Conservation (phyloP, 2,329 filamentous ascomycete genomes). For the Aschersonia sp. region DNA sequence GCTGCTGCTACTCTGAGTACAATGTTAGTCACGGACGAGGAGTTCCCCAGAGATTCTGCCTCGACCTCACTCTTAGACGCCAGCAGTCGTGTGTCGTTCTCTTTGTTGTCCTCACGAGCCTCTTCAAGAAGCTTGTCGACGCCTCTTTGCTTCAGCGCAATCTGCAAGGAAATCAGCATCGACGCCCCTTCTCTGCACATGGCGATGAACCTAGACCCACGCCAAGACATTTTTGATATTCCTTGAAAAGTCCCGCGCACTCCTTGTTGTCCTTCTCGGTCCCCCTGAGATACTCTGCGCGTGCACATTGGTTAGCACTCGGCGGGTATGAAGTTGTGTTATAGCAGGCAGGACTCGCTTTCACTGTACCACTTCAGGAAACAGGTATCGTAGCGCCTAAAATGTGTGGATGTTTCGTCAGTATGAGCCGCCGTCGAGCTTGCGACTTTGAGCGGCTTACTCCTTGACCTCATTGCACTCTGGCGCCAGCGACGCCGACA, state of each 20-base stretch:
- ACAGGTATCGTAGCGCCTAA: slow-evolving; percentile 86
- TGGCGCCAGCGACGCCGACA: slow-evolving; percentile 89
- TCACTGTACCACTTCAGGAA: slow-evolving; percentile 99
- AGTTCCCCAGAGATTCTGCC: background rate
- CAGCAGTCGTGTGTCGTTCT: slow-evolving; percentile 54
- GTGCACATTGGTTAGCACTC: background rate
- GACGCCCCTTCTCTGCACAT: background rate
- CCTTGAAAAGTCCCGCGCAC: slow-evolving; percentile 71
- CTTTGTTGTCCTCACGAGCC: slow-evolving; percentile 75
- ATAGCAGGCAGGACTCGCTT: slow-evolving; percentile 43
- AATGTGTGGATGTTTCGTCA: background rate
- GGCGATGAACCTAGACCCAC: slow-evolving; percentile 27
- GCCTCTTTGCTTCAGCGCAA: slow-evolving; percentile 72
- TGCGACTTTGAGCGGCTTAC: slow-evolving; percentile 33
- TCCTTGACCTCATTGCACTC: slow-evolving; percentile 96
- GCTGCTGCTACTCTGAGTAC: background rate
- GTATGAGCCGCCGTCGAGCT: background rate
- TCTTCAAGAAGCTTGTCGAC: slow-evolving; percentile 91
- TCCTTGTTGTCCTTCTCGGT: slow-evolving; percentile 70
- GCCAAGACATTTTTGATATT: slow-evolving; percentile 76
- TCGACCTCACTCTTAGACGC: slow-evolving; percentile 24
- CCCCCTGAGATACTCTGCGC: slow-evolving; percentile 73
- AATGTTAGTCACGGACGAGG: background rate
- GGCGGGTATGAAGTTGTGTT: background rate
- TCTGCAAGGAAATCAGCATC: slow-evolving; percentile 31